phyloP scores from a whole-genome alignment of 2,329 filamentous ascomycete species.

The Herpotrichia juniperi region DNA sequence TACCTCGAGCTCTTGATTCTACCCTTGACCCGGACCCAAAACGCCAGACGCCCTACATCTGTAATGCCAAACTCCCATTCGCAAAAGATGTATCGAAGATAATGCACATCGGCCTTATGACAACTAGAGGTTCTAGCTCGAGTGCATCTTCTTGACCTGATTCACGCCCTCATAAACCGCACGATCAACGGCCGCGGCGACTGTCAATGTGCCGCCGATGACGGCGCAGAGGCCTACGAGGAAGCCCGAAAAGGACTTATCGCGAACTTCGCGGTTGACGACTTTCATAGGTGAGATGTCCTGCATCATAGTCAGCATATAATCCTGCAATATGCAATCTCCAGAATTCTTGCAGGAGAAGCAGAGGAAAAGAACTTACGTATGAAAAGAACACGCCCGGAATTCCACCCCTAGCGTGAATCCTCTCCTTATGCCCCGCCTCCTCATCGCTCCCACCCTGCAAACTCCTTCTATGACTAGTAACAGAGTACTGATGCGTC shows the following conservation, averaged over 20 bases:
- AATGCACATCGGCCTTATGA: too few species aligned
- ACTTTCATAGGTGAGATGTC: constrained; percentile 99
- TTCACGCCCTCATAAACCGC: constrained; percentile 87
- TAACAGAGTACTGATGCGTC: constrained; percentile 98
- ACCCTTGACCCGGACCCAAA: not conserved
- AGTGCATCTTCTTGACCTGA: constrained; percentile 85
- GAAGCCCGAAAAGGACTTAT: constrained; percentile 91
- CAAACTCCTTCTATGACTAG: constrained; percentile 91
- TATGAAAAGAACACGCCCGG: constrained; percentile 99
- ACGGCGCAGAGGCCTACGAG: constrained; percentile 93
- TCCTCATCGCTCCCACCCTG: constrained; percentile 81
- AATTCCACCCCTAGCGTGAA: constrained; percentile 90
- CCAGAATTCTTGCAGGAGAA: too few species aligned
- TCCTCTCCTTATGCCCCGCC: constrained; percentile 88
- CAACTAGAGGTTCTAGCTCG: constrained; percentile 47
- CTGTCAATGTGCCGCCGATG: constrained; percentile 91
- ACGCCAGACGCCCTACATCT: not conserved
- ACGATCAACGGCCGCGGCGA: constrained; percentile 91
- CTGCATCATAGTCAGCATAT: constrained; percentile 49
- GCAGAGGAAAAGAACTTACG: constrained; percentile 60
- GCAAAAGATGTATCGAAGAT: not conserved
- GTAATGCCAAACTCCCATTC: not conserved
- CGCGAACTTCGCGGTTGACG: constrained; percentile 89
- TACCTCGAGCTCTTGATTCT: not conserved
- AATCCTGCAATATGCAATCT: not conserved